phyloP scores from a whole-genome alignment of 2,329 filamentous ascomycete species.

The Colletotrichum zoysiae region DNA sequence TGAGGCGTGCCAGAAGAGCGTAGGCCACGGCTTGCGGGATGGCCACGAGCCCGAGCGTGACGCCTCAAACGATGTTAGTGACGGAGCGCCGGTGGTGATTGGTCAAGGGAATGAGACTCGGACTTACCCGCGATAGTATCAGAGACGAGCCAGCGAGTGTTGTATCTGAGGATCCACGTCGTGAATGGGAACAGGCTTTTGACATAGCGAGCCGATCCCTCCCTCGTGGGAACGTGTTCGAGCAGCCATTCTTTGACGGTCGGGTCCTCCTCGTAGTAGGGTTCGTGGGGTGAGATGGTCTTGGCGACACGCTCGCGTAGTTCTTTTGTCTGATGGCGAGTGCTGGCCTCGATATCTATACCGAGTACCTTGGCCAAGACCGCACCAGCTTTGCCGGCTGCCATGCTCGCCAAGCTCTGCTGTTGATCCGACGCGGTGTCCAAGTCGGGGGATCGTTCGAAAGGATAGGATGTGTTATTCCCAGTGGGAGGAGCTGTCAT shows the following conservation, averaged over 20 bases:
- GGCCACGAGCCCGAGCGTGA: constrained; percentile 74
- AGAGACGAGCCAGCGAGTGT: constrained; percentile 77
- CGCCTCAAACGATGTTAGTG: constrained; percentile 47
- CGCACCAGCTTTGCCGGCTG: constrained; percentile 72
- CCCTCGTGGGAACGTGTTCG: constrained; percentile 64
- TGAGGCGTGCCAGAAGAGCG: constrained; percentile 76
- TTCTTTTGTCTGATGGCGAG: constrained; percentile 34
- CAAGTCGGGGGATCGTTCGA: neutral
- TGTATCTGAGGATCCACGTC: constrained; percentile 78
- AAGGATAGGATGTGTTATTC: neutral
- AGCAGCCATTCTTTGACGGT: constrained; percentile 72
- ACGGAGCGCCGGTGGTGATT: no score
- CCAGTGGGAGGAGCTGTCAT: neutral
- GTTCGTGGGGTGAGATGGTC: constrained; percentile 31
- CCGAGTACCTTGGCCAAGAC: constrained; percentile 81
- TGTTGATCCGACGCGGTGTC: neutral
- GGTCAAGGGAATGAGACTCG: neutral
- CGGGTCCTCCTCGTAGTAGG: constrained; percentile 73
- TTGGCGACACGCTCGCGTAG: constrained; percentile 14
- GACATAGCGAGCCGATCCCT: constrained; percentile 64
- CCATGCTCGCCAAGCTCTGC: neutral
- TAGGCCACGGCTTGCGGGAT: constrained; percentile 87
- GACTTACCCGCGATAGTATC: constrained; percentile 77
- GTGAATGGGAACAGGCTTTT: constrained; percentile 72
- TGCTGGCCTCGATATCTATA: constrained; percentile 77